Evolutionary conservation across 2,329 filamentous ascomycete species (phyloP), one percentile per base, ranked within the genome.

Genomic region (Ambrosiella xylebori): DNA sequence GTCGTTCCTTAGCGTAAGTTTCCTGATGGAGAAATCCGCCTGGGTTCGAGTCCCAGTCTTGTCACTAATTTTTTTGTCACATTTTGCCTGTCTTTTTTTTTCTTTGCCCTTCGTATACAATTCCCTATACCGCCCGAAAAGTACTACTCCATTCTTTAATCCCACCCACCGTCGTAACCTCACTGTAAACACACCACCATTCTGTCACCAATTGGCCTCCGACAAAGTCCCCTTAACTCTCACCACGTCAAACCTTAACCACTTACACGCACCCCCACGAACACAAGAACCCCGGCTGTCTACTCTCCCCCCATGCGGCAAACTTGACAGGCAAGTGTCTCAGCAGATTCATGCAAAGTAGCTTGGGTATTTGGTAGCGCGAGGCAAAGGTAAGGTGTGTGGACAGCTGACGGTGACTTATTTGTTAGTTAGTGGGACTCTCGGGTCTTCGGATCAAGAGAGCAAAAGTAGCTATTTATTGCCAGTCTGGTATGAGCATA

Each of bases 1-100:
- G 66, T 66, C 59, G 59, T 58, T 60, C 56, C 59, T 60, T 60
- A 60, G 69, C 68, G 57, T 66, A 56, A 59, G 44, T 56, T 49
- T 59, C 57, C 57, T 59, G 57, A 59, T 59, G 57, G 57, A 55
- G 57, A 59, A 56, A 59, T 59, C 57, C 57, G 57, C 57, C 57
- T 59, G 57, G 57, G 57, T 59, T 59, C 57, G 57, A 59, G 52
- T 59, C 57, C 57, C 52, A 59, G 57, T 59, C 57, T 59, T 59
- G 57, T 58, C 57, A 58, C 7, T 44, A 54, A 35, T 50, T 36
- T 40, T 40, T 19, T 59, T 59, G 57, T 58, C 57, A 58, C 8
- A 13, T 57, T 55, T 57, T 50, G 40, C 40, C 36, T 40, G n/a
- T 35, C 27, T 3, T 27, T 27, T 27, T 27, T 27, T 27, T 27